Evolutionary conservation across 2,329 filamentous ascomycete genomes (phyloP), one percentile per base, ranked within the genome.

Genomic region (Colletotrichum sublineola): DNA sequence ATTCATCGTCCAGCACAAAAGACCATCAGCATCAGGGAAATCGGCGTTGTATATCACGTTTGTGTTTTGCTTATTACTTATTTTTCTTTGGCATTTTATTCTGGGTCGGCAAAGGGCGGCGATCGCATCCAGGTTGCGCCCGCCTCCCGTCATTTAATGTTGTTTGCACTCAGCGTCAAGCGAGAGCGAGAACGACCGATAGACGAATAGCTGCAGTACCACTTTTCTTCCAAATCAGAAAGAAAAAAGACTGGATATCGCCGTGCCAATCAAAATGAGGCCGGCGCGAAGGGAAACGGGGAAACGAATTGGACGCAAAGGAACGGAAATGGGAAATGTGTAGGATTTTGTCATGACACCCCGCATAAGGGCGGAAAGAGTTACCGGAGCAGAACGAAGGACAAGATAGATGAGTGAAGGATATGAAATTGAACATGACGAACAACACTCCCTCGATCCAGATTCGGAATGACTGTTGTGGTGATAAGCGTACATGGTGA

Each of bases 21-120:
- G 63, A 61, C 58, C 46, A 53, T 38, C 53, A 65, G 72, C 72
- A 74, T 74, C 56, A 36, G 68, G 72, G 68, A 72, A 52, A 56
- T 61, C 38, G 70, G 70, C 66, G 70, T 73, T 73, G 52, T 63
- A 55, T 61, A 65, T 68, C 50, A 60, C 33, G 50, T 72, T 71
- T 52, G 42, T 46, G 60, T 64, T 72, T 72, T 68, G 31, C 8
- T 40, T 61, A 40, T 55, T 60, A 48, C 53, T 33, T 57, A 20
- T 71, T 71, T 60, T 38, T 67, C 14, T 67, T 42, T 31, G 60
- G 66, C 66, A 52, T 70, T 64, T 70, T 29, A 52, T n/a, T 29
- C 31, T 64, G 66, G 70, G 70, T 55, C 42, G 70, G 70, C 66
- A 42, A 55, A 31, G 69, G 55, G 70, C n/a, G 58, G 33, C 52